A percentile compares a stretch with the other conserved stretches of the same genome.
Conservation (phyloP, 2,329 filamentous ascomycete species). For the Fusarium nisikadoi region DNA sequence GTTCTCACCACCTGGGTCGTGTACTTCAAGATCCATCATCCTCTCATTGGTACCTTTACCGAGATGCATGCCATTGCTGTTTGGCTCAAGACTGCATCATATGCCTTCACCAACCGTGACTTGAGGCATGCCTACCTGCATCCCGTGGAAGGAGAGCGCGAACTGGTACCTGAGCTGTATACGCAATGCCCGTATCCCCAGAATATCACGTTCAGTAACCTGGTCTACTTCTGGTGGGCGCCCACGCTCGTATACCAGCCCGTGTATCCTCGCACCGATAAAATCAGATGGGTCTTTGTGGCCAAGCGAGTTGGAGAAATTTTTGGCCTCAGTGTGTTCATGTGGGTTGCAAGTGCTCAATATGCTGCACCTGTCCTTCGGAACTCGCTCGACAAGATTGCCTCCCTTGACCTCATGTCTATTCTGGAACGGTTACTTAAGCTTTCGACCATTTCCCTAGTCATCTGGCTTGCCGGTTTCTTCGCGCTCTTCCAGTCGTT, state of each 20-base stretch:
- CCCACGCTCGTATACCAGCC: conserved; percentile 97
- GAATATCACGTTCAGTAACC: conserved; percentile 89
- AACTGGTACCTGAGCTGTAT: conserved; percentile 85
- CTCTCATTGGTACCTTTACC: conserved; percentile 89
- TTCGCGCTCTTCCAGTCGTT: conserved; percentile 95
- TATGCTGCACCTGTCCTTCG: conserved; percentile 90
- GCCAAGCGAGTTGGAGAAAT: conserved; percentile 83
- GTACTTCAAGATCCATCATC: conserved; percentile 92
- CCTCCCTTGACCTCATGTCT: conserved; percentile 79
- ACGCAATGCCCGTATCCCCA: conserved; percentile 83
- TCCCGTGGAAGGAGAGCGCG: conserved; percentile 72
- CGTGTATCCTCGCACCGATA: conserved; percentile 86
- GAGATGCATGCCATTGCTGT: conserved; percentile 94
- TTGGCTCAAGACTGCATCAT: conserved; percentile 95
- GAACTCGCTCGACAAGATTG: conserved; percentile 91
- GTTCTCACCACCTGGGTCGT: conserved; percentile 85
- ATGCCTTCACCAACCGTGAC: conserved; percentile 96
- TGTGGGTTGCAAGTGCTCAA: conserved; percentile 95
- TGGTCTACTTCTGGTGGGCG: conserved; percentile 98
- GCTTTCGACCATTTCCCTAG: conserved; percentile 90
- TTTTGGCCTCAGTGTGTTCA: conserved; percentile 82
- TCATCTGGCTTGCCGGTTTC: conserved; percentile 98
- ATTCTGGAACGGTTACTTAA: conserved; percentile 94
- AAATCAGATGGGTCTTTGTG: conserved; percentile 89
- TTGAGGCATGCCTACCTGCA: conserved; percentile 90